Evolutionary conservation across 805 yeast species (phyloP).

Genomic region (Citeromyces matritensis): DNA sequence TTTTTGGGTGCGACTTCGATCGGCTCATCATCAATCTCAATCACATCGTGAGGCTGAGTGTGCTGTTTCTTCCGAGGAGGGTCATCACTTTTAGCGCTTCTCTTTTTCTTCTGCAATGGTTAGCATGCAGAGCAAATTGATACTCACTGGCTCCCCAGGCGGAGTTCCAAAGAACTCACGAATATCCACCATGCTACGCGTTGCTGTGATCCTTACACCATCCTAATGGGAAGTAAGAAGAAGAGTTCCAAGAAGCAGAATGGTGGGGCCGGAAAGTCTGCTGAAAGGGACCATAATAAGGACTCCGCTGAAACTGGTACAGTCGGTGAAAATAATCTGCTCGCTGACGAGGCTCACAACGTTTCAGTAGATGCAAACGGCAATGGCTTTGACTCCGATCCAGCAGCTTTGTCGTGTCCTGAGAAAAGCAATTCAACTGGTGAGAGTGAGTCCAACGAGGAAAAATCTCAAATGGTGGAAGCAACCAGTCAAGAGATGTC

Average conservation of each 20-base stretch:
- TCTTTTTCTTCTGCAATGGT: background rate
- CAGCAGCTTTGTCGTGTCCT: background rate
- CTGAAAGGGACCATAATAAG: background rate
- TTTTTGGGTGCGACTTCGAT: constrained; percentile 1
- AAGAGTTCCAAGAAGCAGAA: background rate
- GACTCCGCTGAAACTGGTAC: background rate
- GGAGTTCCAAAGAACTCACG: constrained; percentile 19
- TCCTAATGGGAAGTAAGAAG: background rate
- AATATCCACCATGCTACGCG: constrained; percentile 19
- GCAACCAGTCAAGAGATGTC: too few relatives aligned
- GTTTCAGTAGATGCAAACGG: background rate
- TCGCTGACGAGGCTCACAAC: background rate
- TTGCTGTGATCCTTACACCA: background rate
- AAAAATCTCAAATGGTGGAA: too few relatives aligned
- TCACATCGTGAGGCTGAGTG: background rate
- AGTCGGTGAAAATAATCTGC: background rate
- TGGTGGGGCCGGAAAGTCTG: background rate
- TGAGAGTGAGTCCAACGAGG: too few relatives aligned
- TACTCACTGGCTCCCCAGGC: constrained; percentile 1
- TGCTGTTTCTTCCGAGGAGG: constrained; percentile 3
- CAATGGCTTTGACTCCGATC: background rate
- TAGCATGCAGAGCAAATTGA: background rate
- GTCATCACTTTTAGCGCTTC: background rate
- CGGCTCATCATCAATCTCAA: background rate
- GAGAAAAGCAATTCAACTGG: too few relatives aligned